Base-by-base conservation (phyloP, 768 basidiomycete species). In the Leccinellum luteum region DNA sequence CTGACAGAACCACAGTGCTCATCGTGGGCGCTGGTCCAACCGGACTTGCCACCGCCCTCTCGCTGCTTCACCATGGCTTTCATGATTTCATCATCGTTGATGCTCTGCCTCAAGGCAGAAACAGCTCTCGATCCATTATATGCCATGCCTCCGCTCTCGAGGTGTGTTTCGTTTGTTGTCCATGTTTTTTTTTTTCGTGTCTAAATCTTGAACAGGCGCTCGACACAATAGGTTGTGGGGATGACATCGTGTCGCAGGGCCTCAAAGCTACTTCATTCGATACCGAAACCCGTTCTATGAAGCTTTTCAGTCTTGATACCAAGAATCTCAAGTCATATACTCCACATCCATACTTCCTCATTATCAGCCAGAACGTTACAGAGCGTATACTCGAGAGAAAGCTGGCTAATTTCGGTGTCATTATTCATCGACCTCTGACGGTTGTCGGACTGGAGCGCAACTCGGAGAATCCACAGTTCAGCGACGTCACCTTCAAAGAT, bases 61-160 rank as follows among this genome's bases (percentile, higher is more conserved):
- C 81, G 15, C 76, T 83, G 4, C 62, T 71, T 14, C 68, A 75
- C 14, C 73, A 79, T 12, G 76, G 76, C 2, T 73, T 75, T 44
- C 64, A 57, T 31, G 75, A 81, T 34, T 55, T 83, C 66, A 53
- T 76, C 13, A 66, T 81, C 14, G 78, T 82, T 3, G 81, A 84
- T 51, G 73, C 71, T 27, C 21, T 66, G 3, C 27, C 51, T 0
- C 54, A 70, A n/a, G 74, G 74, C 23, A 60, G 71, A 51, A 71
- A 73, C 48, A 64, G 67, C 5, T 80, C 82, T 9, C 76, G 81
- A n/a, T 80, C 82, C 0, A 57, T 78, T 3, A 70, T 75, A 3
- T 59, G 83, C 19, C 81, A 30, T 34, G 78, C 80, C 32, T 83
- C 82, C 30, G 6, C 30, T 10, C 67, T 84, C 17, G 82, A 83